A percentile compares a stretch with the other conserved stretches of the same genome.
These are phyloP conservation scores for Agaricus sinodeliciosus DNA, from an alignment of 768 basidiomycete genomes.

Conservation along the genomic window DNA sequence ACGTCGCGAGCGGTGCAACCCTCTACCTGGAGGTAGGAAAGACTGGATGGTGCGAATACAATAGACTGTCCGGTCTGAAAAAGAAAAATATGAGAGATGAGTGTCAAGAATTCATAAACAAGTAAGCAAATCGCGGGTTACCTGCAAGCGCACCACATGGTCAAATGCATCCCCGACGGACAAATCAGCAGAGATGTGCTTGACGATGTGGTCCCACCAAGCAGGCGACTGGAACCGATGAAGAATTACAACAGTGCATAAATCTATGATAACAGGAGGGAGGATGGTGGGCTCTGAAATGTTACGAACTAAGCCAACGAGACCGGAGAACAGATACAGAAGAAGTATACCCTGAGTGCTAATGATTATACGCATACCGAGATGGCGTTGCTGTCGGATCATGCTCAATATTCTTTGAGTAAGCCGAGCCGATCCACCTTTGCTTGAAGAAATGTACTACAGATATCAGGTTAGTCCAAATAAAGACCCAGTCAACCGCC, in stretches of 20 bases:
- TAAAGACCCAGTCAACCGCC: neutral
- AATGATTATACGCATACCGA: constrained; percentile 67
- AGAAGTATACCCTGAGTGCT: constrained; percentile 57
- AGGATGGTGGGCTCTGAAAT: constrained; percentile 63
- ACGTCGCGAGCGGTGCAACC: neutral
- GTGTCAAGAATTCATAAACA: neutral
- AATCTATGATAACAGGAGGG: constrained; percentile 58
- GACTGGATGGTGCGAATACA: constrained; percentile 58
- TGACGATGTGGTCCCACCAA: constrained; percentile 67
- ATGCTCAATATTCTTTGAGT: constrained; percentile 52
- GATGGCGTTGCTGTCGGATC: constrained; percentile 64
- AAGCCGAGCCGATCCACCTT: constrained; percentile 40
- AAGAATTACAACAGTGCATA: constrained; percentile 58
- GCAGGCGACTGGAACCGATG: constrained; percentile 72
- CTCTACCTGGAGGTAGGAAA: constrained; percentile 30
- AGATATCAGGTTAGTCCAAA: neutral
- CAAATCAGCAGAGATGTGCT: constrained; percentile 63
- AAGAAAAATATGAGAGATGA: neutral
- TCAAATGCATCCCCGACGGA: constrained; percentile 56
- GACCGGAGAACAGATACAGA: neutral
- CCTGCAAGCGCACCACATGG: constrained; percentile 58
- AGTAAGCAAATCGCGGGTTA: constrained; percentile 18
- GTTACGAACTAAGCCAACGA: neutral
- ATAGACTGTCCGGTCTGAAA: constrained; percentile 66
- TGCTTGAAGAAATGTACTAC: constrained; percentile 52